These are phyloP conservation scores for Rhexocercosporidium sp. DNA, from an alignment of 2,329 filamentous ascomycete species.

Conservation along the genomic window DNA sequence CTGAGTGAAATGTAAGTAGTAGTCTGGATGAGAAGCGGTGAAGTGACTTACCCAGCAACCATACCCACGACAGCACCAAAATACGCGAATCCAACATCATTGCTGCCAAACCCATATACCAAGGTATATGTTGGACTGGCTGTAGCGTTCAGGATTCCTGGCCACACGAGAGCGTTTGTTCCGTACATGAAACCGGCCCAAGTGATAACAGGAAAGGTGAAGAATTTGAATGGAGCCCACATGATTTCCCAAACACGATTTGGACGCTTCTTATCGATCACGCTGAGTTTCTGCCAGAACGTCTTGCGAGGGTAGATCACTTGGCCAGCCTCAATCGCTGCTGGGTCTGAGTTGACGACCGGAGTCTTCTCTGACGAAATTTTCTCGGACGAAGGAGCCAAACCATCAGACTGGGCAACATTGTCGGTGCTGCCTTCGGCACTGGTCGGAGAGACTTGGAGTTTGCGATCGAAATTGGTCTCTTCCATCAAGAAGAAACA, in stretches of 20 bases:
- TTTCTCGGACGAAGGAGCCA: not conserved
- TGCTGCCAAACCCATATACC: conserved; percentile 42
- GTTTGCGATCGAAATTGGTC: conserved; percentile 47
- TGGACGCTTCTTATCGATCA: conserved; percentile 49
- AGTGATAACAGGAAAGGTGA: conserved; percentile 42
- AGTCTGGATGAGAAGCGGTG: too few species aligned
- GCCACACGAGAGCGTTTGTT: conserved; percentile 43
- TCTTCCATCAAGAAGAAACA: conserved; percentile 65
- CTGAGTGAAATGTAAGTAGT: not conserved
- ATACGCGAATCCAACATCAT: conserved; percentile 41
- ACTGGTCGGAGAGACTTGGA: conserved; percentile 14
- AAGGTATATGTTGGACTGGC: conserved; percentile 38
- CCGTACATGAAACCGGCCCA: conserved; percentile 45
- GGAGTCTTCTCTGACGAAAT: conserved; percentile 9
- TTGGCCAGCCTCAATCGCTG: conserved; percentile 38
- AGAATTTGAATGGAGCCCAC: conserved; percentile 41
- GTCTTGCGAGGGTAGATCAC: conserved; percentile 46
- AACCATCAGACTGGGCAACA: not conserved
- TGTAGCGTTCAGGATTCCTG: conserved; percentile 43
- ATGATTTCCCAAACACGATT: conserved; percentile 48
- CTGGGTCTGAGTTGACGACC: conserved; percentile 4
- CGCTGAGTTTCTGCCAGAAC: conserved; percentile 49
- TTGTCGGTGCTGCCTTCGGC: conserved; percentile 13
- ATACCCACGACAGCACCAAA: conserved; percentile 39
- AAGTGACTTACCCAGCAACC: conserved; percentile 30